Conservation (phyloP, 2,329 filamentous ascomycete species). For the Myriosclerotinia scirpicola region DNA sequence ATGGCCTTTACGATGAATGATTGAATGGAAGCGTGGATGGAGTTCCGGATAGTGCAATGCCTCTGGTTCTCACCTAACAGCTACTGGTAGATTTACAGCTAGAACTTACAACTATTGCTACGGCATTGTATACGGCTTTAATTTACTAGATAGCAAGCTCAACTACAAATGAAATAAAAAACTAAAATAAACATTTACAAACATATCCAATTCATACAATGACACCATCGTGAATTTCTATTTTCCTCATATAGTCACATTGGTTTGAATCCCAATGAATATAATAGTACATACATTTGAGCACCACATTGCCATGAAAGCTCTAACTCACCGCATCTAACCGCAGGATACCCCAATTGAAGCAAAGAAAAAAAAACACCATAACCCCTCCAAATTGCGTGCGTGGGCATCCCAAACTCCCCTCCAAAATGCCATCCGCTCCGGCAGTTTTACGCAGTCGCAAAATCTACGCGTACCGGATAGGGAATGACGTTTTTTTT, state of each 20-base stretch:
- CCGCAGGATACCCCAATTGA: neutral
- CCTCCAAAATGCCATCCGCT: slow-evolving; percentile 6
- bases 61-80: neutral
- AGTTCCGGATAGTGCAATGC: slow-evolving; percentile 6
- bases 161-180: neutral
- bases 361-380: slow-evolving; percentile 4
- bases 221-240: neutral
- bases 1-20: slow-evolving; percentile 13
- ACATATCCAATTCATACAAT: neutral
- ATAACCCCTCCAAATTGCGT: slow-evolving; percentile 20
- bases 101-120: neutral
- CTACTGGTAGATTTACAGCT: slow-evolving; percentile 6
- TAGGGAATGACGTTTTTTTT: slow-evolving; percentile 3
- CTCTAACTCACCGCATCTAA: slow-evolving; percentile 2
- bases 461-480: slow-evolving; percentile 1
- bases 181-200: neutral
- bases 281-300: neutral
- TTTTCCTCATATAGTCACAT: neutral
- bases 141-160: neutral
- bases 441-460: neutral
- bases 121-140: neutral
- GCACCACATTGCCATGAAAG: neutral
- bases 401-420: slow-evolving; percentile 10
- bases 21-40: slow-evolving; percentile 1
- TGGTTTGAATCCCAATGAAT: neutral